Base-by-base conservation (phyloP, 352 stramenopile genomes). In the Aphanomyces stellatus region DNA sequence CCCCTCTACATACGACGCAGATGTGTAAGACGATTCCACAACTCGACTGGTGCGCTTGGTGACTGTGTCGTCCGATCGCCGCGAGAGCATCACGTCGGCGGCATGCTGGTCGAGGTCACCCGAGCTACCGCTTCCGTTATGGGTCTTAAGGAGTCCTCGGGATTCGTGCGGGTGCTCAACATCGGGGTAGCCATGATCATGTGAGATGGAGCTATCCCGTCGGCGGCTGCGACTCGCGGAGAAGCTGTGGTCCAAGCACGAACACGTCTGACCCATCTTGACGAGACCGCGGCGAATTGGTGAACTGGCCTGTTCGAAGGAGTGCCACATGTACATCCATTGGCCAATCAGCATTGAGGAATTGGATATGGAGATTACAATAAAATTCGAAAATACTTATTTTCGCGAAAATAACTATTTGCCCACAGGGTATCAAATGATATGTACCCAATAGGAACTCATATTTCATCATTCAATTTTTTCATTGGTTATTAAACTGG, bases 241-340 rank as follows among this genome's bases (percentile, higher is more conserved):
- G 62, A 68, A 79, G 40, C 75, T 74, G 28, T 88, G 80, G 56
- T 90, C 73, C 67, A 87, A 61, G 68, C 85, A 94, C 62, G 85
- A 89, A 69, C 85, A 94, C 65, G 77, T 68, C 69, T 90, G 81
- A 34, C 83, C 81, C 85, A 92, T 92, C 10, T 19, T 24, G 40
- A 28, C 49, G 42, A 51, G 42, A 51, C 6, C 25, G 8, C 25
- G n/a, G 42, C 42, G 42, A 51, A 51, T 22, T 51, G 42, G 42
- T 25, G 42, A 51, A 43, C 37, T 43, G 37, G 37, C 37, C 37
- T 17, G 37, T 17, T 17, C 8, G 37, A 17, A 17, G 37, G 8
- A 17, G n/a, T 5, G 42, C n/a, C n/a, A n/a, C n/a, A n/a, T n/a
- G n/a, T n/a, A n/a, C n/a, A n/a, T n/a, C n/a, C n/a, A n/a, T n/a